phyloP scores from a whole-genome alignment of 495 filamentous ascomycete genomes.

The Tuber magnatum region DNA sequence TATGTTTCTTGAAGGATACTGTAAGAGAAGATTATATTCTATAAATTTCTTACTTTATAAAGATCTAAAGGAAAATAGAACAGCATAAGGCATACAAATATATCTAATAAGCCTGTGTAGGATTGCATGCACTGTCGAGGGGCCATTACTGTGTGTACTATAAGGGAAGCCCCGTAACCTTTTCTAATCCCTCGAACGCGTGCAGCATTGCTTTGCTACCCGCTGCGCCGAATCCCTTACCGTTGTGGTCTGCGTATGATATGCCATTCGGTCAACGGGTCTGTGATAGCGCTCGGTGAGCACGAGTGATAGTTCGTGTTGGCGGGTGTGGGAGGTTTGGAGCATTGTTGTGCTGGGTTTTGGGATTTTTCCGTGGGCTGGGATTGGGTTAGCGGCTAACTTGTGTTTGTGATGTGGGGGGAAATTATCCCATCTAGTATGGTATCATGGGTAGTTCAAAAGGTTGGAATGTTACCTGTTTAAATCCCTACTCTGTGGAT shows the following conservation, averaged over 20 bases:
- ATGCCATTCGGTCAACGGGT: slow-evolving; percentile 37
- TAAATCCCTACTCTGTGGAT: slow-evolving; percentile 18
- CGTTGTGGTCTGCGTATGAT: slow-evolving; percentile 55
- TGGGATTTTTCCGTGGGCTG: slow-evolving; percentile 45
- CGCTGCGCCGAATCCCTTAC: slow-evolving; percentile 51
- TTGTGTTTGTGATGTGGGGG: background rate
- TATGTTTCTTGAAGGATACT: no score
- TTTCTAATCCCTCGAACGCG: slow-evolving; percentile 51
- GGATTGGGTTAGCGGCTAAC: slow-evolving; percentile 11
- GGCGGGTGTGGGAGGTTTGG: slow-evolving; percentile 32
- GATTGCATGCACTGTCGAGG: no score
- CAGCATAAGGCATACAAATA: no score
- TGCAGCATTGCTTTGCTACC: slow-evolving; percentile 46
- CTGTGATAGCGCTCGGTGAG: slow-evolving; percentile 40
- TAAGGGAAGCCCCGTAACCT: slow-evolving; percentile 54
- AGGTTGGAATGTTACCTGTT: slow-evolving; percentile 13
- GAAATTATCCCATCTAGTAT: slow-evolving; percentile 24
- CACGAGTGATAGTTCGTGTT: slow-evolving; percentile 42
- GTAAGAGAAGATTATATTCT: no score
- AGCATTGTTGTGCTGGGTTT: slow-evolving; percentile 43
- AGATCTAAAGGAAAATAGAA: no score
- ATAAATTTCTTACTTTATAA: no score
- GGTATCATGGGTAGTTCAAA: slow-evolving; percentile 15
- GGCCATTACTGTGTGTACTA: no score
- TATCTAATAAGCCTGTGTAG: no score